A percentile compares a stretch with the other conserved stretches of the same genome.
Conservation (phyloP, 169 alveolate genomes). For the Cryptosporidium felis region DNA sequence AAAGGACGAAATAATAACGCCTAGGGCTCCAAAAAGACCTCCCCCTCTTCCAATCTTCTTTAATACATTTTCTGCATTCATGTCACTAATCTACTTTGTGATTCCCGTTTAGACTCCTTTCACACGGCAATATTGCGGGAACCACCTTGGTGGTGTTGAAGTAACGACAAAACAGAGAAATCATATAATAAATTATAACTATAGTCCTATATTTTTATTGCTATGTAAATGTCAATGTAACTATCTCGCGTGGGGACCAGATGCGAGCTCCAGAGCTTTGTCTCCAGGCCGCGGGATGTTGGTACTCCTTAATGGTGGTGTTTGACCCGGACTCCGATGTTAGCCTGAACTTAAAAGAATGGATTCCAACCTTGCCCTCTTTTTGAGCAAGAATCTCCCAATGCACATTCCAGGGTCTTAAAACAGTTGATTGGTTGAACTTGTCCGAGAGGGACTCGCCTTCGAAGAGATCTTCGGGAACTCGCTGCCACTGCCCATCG, state of each 20-base stretch:
- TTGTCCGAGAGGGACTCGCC: conserved; percentile 87
- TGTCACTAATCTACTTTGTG: too few relatives aligned
- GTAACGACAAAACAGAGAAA: background rate
- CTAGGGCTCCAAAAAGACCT: conserved; percentile 81
- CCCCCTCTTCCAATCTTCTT: conserved; percentile 80
- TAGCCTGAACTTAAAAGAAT: conserved; percentile 56
- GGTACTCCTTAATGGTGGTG: conserved; percentile 46
- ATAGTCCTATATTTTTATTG: conserved; percentile 86
- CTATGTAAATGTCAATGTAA: conserved; percentile 74
- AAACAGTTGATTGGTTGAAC: conserved; percentile 85
- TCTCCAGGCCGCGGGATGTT: conserved; percentile 71
- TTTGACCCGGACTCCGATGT: conserved; percentile 29
- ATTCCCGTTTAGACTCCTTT: too few relatives aligned
- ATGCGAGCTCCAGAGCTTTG: conserved; percentile 71
- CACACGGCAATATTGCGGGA: background rate
- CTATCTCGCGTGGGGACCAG: conserved; percentile 73
- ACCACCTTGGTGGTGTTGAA: background rate
- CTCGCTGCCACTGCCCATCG: conserved; percentile 85
- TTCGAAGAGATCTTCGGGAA: conserved; percentile 80
- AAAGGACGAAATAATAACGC: conserved; percentile 83
- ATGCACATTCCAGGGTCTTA: conserved; percentile 88
- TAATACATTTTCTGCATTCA: conserved; percentile 78
- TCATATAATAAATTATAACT: conserved; percentile 78
- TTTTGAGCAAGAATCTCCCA: conserved; percentile 80
- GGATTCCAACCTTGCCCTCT: conserved; percentile 62